Base-by-base conservation (phyloP, 352 stramenopile species). In the Globisporangium splendens region DNA sequence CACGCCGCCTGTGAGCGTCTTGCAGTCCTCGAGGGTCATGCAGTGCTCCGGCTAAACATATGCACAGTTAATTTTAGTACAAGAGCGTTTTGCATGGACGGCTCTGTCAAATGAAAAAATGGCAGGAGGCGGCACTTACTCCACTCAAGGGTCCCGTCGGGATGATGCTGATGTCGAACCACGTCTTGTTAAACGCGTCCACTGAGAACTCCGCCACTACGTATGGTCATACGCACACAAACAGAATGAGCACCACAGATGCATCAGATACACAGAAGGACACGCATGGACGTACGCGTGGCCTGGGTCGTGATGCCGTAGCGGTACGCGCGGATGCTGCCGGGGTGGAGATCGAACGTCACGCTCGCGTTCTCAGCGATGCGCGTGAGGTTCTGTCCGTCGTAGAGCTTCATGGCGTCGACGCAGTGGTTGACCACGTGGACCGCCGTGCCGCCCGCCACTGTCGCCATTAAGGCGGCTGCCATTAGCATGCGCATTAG, bases 111-210 rank as follows among this genome's bases (percentile, higher is more conserved):
- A 31, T 8, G 20, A 33, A 46, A 10, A 50, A 42, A 35, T 13
- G 43, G 22, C 22, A 41, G 0, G 35, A 15, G 13, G 18, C 4
- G 18, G 51, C 7, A 66, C 72, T 44, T 77, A 81, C 72, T 0
- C 67, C 70, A 41, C 60, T 42, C 4, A 58, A 13, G 3, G 57
- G 35, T 0, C 73, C 70, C 2, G 64, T 71, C 8, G 73, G 73
- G 42, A 82, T 79, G 49, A 77, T 73, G 50, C 62, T 73, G 51
- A 79, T 70, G 54, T 79, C 73, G 38, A 70, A 82, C 73, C 68
- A 79, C 20, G 66, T 69, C 35, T 58, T 73, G 50, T 66, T 68
- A 6, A 50, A 54, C 2, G 14, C 22, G 33, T 63, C 62, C 31
- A 77, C 46, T 21, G 70, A 63, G 46, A 82, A 75, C 57, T 82